Percentiles rank a stretch among this genome's conserved stretches.
Evolutionary conservation across 225 moss, liverwort and hornwort species (phyloP).

Genomic region (Marchantia paleacea): DNA sequence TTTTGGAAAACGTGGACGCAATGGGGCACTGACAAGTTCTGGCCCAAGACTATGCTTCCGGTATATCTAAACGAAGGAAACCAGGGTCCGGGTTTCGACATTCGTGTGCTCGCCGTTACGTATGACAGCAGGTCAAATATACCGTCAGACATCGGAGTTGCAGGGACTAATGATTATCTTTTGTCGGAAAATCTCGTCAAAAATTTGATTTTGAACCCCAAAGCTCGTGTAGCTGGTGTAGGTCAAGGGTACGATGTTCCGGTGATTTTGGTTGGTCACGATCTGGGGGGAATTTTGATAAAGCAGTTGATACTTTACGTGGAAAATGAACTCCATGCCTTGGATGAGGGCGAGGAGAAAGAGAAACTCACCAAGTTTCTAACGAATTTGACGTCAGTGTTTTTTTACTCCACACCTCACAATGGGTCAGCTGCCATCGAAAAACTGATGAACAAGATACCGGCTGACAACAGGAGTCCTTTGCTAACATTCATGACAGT

Average conservation of each 20-base stretch:
- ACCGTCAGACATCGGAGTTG: neutral
- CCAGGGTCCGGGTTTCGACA: neutral
- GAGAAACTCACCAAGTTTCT: constrained; percentile 1
- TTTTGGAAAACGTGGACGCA: constrained; percentile 7
- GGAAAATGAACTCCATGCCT: neutral
- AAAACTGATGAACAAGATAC: neutral
- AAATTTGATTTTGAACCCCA: neutral
- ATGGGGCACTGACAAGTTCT: neutral
- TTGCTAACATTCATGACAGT: neutral
- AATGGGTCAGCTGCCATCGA: neutral
- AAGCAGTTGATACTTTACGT: neutral
- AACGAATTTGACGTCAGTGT: neutral
- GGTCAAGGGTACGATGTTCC: neutral
- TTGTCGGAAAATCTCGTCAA: neutral
- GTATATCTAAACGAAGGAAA: neutral
- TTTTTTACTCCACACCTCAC: constrained; percentile 9
- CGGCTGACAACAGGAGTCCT: neutral
- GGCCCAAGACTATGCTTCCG: constrained; percentile 9
- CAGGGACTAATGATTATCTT: neutral
- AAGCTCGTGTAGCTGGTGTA: neutral
- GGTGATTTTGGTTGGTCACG: constrained; percentile 16
- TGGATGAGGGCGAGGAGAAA: no score
- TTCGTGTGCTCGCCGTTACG: neutral
- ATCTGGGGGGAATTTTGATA: constrained; percentile 14
- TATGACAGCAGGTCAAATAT: neutral